Evolutionary conservation across 2,329 filamentous ascomycete species (phyloP).

Genomic region (Clonostachys byssicola): DNA sequence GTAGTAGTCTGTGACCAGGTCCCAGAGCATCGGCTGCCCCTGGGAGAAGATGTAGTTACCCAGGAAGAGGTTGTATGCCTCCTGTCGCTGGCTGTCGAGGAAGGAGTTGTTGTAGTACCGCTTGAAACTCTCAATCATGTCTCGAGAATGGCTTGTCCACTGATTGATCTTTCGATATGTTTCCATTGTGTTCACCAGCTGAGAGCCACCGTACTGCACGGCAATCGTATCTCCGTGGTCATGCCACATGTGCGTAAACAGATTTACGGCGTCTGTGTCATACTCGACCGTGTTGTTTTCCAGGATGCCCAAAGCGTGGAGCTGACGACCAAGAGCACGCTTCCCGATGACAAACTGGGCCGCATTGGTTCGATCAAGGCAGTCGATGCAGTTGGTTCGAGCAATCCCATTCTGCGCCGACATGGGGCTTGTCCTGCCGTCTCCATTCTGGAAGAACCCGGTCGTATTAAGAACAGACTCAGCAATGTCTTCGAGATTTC

Average conservation of each 20-base stretch:
- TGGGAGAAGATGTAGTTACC: slow-evolving; percentile 90
- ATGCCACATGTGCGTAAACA: slow-evolving; percentile 98
- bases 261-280: slow-evolving; percentile 91
- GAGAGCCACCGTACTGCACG: slow-evolving; percentile 94
- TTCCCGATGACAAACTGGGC: slow-evolving; percentile 98
- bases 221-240: slow-evolving; percentile 97
- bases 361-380: slow-evolving; percentile 92
- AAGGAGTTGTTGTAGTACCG: slow-evolving; percentile 99
- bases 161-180: slow-evolving; percentile 99
- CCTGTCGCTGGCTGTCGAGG: slow-evolving; percentile 93
- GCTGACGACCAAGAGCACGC: slow-evolving; percentile 83
- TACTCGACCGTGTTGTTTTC: slow-evolving; percentile 77
- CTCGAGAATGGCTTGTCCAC: slow-evolving; percentile 94
- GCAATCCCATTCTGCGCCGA: slow-evolving; percentile 88
- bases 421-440: slow-evolving; percentile 55
- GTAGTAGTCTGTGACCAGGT: slow-evolving; percentile 91
- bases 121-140: slow-evolving; percentile 99
- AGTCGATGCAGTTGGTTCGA: slow-evolving; percentile 97
- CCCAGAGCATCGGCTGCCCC: slow-evolving; percentile 94
- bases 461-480: slow-evolving; percentile 82
- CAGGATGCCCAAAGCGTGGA: slow-evolving; percentile 87
- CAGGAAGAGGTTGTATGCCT: slow-evolving; percentile 95
- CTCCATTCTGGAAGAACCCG: slow-evolving; percentile 93
- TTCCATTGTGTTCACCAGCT: slow-evolving; percentile 98
- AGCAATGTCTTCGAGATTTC: slow-evolving; percentile 83